A percentile compares a stretch with the other conserved stretches of the same genome.
phyloP scores from a whole-genome alignment of 441 rosid species.

The Monsonia emarginata region DNA sequence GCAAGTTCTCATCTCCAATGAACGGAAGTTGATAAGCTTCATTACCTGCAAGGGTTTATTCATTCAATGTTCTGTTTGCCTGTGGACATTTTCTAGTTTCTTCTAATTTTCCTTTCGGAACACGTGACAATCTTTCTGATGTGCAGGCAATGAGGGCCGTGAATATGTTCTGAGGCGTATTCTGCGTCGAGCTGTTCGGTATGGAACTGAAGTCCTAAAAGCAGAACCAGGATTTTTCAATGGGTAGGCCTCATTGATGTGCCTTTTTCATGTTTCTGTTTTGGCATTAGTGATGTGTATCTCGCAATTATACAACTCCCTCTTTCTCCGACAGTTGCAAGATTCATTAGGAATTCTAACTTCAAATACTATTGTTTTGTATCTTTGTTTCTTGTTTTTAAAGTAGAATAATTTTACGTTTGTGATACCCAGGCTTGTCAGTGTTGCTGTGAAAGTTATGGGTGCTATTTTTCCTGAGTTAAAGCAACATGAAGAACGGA shows the following conservation, averaged over 20 bases:
- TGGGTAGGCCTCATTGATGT: constrained; percentile 39
- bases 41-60: neutral
- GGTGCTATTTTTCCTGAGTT: constrained; percentile 79
- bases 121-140: constrained; percentile 16
- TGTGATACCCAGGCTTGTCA: constrained; percentile 66
- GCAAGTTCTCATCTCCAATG: neutral
- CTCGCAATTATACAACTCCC: neutral
- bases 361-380: neutral
- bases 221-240: constrained; percentile 88
- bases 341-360: neutral
- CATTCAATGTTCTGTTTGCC: neutral
- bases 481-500: constrained; percentile 63
- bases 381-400: constrained; percentile 10
- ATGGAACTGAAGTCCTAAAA: constrained; percentile 80
- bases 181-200: constrained; percentile 97
- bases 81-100: neutral
- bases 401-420: neutral
- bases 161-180: constrained; percentile 93
- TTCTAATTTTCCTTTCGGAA: neutral
- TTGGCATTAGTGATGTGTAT: neutral
- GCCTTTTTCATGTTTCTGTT: neutral
- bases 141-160: constrained; percentile 87
- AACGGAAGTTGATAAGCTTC: neutral
- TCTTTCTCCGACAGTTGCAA: too few species aligned
- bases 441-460: constrained; percentile 57